Conservation (phyloP, 805 yeast species). For the Lipomyces starkeyi region DNA sequence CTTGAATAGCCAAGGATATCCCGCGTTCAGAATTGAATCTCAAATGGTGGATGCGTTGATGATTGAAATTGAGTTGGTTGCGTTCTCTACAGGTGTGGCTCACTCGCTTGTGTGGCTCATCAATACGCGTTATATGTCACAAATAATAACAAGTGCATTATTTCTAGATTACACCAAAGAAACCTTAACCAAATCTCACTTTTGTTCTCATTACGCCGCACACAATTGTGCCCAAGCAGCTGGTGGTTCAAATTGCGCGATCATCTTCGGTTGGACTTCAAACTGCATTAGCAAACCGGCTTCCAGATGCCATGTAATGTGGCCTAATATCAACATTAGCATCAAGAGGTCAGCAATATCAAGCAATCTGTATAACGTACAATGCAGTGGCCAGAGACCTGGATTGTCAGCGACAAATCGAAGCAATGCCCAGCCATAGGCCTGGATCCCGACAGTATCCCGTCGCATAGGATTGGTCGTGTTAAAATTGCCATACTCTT, state of each 20-base stretch:
- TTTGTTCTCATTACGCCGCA: neutral
- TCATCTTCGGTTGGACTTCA: conserved; percentile 39
- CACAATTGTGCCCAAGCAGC: conserved; percentile 43
- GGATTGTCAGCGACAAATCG: conserved; percentile 86
- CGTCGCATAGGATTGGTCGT: conserved; percentile 60
- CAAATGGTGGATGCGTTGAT: too few relatives aligned
- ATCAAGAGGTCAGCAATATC: conserved; percentile 69
- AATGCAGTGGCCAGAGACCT: conserved; percentile 94
- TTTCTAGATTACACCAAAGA: too few relatives aligned
- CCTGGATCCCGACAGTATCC: conserved; percentile 68
- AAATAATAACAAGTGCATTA: too few relatives aligned
- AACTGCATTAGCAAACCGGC: conserved; percentile 68
- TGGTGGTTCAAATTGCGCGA: conserved; percentile 40
- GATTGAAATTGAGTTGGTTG: too few relatives aligned
- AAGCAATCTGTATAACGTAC: conserved; percentile 46
- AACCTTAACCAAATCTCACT: neutral
- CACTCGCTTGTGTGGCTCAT: too few relatives aligned
- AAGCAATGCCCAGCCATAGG: conserved; percentile 63
- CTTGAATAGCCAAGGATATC: too few relatives aligned
- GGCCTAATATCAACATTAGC: conserved; percentile 75
- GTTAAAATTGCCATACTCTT: conserved; percentile 58
- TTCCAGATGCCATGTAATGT: conserved; percentile 90
- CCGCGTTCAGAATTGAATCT: too few relatives aligned
- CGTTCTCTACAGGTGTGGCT: too few relatives aligned
- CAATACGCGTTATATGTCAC: too few relatives aligned